Percentiles rank a stretch among this genome's conserved stretches.
These are phyloP conservation scores for Hippophae tibetana DNA, from an alignment of 306 rosid genomes.

Conservation along the genomic window DNA sequence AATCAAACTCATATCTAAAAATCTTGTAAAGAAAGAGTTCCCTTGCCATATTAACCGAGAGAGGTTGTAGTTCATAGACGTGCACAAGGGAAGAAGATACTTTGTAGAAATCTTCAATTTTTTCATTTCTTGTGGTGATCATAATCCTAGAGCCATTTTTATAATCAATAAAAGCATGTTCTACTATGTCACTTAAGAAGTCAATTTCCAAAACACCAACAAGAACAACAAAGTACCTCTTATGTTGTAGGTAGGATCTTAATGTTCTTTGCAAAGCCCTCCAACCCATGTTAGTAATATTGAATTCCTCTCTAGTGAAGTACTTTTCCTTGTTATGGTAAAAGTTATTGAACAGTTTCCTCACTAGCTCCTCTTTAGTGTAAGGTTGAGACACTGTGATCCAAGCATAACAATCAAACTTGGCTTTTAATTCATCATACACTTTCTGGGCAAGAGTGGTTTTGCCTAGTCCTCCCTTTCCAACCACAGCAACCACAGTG, in stretches of 20 bases:
- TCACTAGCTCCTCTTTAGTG: neutral
- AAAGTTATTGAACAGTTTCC: neutral
- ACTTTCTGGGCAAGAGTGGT: neutral
- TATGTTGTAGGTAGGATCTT: neutral
- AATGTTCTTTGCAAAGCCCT: neutral
- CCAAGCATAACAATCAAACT: slow-evolving; percentile 1
- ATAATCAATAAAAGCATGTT: neutral
- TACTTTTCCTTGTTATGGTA: neutral
- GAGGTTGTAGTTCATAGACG: neutral
- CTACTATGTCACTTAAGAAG: neutral
- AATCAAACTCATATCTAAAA: neutral
- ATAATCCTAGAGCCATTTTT: neutral
- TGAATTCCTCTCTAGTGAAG: neutral
- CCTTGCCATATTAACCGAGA: too few species aligned
- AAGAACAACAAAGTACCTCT: neutral
- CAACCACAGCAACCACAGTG: neutral
- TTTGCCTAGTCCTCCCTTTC: neutral
- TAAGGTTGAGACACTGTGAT: neutral
- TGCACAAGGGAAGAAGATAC: neutral
- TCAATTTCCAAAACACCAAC: neutral
- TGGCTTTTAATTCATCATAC: neutral
- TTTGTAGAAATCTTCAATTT: neutral
- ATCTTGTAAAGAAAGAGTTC: neutral
- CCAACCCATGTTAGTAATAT: too few species aligned
- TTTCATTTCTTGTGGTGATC: neutral